Evolutionary conservation across 768 basidiomycete genomes (phyloP).

Genomic region (Hygrocybe punicea): DNA sequence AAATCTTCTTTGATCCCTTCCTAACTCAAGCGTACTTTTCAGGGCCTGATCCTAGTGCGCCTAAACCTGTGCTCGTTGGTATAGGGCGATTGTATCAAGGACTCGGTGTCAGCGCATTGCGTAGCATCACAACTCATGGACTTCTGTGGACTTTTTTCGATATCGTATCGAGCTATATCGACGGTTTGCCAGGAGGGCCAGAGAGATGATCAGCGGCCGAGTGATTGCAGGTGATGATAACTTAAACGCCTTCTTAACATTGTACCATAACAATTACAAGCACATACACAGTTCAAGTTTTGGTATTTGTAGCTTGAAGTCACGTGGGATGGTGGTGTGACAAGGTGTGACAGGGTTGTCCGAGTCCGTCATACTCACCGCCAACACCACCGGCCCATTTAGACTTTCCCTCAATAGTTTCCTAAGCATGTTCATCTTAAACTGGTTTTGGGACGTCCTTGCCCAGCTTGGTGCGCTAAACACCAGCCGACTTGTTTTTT

Average conservation of each 20-base stretch:
- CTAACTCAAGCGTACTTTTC: neutral
- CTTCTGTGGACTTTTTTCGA: conserved; percentile 94
- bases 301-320: too few species aligned
- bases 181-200: conserved; percentile 43
- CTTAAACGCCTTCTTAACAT: neutral
- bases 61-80: conserved; percentile 73
- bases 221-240: neutral
- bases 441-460: conserved; percentile 97
- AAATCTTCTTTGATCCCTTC: neutral
- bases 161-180: conserved; percentile 69
- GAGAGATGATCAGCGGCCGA: conserved; percentile 2
- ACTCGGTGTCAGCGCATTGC: conserved; percentile 86
- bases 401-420: neutral
- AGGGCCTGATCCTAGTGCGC: conserved; percentile 79
- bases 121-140: conserved; percentile 92
- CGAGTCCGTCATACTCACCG: neutral
- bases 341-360: neutral
- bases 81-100: conserved; percentile 87
- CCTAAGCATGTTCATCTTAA: conserved; percentile 77
- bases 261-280: neutral
- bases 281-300: neutral
- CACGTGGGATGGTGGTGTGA: too few species aligned
- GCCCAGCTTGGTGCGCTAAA: conserved; percentile 75
- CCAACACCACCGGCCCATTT: neutral
- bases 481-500: neutral